Evolutionary conservation across 2,329 filamentous ascomycete species (phyloP).

Genomic region (Epichloe coenophiala): DNA sequence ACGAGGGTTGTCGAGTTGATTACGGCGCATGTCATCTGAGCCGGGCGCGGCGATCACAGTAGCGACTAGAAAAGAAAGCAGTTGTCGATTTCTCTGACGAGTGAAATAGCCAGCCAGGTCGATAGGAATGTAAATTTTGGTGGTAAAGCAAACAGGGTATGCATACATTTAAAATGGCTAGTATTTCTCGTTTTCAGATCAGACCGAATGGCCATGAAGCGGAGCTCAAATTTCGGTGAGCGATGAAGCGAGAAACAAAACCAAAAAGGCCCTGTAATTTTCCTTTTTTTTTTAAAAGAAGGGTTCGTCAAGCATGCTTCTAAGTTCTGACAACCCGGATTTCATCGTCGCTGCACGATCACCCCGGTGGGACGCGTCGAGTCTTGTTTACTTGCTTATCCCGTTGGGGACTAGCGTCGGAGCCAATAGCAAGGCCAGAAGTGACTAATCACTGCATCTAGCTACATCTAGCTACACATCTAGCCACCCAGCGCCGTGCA

Average conservation of each 20-base stretch:
- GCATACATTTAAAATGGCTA: neutral
- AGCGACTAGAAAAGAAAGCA: neutral
- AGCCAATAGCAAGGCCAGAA: neutral
- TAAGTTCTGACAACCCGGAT: neutral
- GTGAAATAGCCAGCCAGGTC: neutral
- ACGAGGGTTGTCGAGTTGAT: neutral
- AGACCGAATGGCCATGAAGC: neutral
- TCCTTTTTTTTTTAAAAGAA: neutral
- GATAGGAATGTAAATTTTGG: neutral
- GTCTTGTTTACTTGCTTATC: conserved; percentile 30
- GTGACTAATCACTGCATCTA: neutral
- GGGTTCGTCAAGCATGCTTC: neutral
- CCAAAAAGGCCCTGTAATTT: neutral
- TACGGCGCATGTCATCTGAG: neutral
- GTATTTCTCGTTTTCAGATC: neutral
- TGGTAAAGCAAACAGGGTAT: conserved; percentile 9
- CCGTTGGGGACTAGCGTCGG: conserved; percentile 20
- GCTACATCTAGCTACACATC: neutral
- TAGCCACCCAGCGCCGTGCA: neutral
- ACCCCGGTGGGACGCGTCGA: conserved; percentile 10
- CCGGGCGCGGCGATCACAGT: neutral
- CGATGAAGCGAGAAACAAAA: no score
- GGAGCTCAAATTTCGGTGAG: neutral
- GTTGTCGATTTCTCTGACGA: neutral
- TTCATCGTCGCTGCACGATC: neutral